Conservation (phyloP, 371 early-diverging fungal genomes). For the Haplosporangium sp. region DNA sequence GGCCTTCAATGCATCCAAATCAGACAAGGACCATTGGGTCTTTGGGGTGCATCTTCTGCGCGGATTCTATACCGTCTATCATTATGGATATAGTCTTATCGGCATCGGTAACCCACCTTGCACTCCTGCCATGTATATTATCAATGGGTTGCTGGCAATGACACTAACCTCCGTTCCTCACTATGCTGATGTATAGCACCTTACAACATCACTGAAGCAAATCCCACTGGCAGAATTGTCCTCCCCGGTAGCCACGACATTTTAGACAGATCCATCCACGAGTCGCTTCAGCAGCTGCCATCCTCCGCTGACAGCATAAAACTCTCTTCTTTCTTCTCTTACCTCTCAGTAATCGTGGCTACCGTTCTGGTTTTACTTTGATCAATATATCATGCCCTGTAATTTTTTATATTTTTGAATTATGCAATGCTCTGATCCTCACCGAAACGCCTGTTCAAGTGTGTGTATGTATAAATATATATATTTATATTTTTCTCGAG, state of each 20-base stretch:
- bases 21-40: conserved; percentile 31
- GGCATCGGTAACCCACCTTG: conserved; percentile 19
- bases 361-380: neutral
- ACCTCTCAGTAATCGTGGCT: neutral
- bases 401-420: too few relatives aligned
- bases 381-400: too few relatives aligned
- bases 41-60: conserved; percentile 35
- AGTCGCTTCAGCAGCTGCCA: conserved; percentile 9
- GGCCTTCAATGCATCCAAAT: conserved; percentile 12
- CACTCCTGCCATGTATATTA: neutral
- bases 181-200: conserved; percentile 5
- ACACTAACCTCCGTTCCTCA: too few relatives aligned
- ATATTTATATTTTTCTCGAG: too few relatives aligned
- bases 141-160: neutral
- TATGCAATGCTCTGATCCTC: too few relatives aligned
- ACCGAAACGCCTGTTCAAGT: too few relatives aligned
- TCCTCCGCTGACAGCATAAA: neutral
- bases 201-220: conserved; percentile 28
- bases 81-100: conserved; percentile 26
- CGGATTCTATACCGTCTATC: conserved; percentile 31
- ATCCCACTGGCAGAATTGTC: conserved; percentile 16
- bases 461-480: too few relatives aligned
- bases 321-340: neutral
- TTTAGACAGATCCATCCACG: conserved; percentile 12
- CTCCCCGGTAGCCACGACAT: conserved; percentile 18